Conservation (phyloP, 2,329 filamentous ascomycete genomes). For the Diplodia seriata region DNA sequence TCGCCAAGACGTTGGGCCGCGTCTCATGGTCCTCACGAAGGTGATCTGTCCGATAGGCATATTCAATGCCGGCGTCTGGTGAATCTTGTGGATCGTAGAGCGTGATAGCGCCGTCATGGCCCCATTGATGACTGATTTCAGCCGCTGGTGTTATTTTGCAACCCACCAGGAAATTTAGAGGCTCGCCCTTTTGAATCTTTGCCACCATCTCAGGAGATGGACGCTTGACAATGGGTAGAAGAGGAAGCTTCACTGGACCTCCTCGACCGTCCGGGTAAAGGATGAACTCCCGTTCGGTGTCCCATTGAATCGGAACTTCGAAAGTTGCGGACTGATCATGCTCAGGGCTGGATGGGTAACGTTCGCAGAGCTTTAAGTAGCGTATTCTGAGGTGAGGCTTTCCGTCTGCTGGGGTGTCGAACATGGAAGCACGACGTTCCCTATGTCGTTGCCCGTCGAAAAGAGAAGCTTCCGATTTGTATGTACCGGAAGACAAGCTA, state of each 20-base stretch:
- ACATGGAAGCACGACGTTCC: conserved; percentile 1
- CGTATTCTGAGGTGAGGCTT: neutral
- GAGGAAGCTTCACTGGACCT: neutral
- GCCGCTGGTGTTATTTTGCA: neutral
- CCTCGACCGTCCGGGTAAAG: neutral
- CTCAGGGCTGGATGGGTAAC: neutral
- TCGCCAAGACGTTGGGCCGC: neutral
- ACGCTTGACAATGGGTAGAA: neutral
- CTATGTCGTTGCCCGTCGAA: neutral
- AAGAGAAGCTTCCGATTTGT: neutral
- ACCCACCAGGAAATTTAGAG: neutral
- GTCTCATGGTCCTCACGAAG: neutral
- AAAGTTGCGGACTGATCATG: neutral
- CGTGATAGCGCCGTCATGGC: neutral
- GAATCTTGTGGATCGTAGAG: conserved; percentile 8
- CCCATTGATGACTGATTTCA: conserved; percentile 8
- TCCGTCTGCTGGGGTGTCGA: neutral
- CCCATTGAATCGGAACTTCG: conserved; percentile 6
- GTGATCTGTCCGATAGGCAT: conserved; percentile 13
- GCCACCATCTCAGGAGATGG: neutral
- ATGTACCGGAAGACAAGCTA: neutral
- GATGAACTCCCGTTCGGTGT: neutral
- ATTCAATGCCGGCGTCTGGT: neutral
- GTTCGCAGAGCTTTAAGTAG: neutral
- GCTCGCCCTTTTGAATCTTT: neutral